These are phyloP conservation scores for Dictyostelium purpureum DNA, from an alignment of 78 protist genomes.

Conservation along the genomic window DNA sequence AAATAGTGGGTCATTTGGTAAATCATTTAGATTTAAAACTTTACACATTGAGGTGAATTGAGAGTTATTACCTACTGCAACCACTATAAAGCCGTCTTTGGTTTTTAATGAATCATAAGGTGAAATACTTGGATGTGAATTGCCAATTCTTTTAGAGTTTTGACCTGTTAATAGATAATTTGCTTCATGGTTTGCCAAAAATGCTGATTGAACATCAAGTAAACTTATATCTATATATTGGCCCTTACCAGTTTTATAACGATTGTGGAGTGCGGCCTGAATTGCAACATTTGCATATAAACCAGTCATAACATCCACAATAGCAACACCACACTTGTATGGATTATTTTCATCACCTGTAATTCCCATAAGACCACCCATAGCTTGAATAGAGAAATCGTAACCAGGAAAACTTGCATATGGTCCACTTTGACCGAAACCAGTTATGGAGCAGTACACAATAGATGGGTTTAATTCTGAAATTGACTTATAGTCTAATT, in stretches of 20 bases:
- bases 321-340: constrained; percentile 75
- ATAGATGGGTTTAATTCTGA: constrained; percentile 26
- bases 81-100: constrained; percentile 48
- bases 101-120: constrained; percentile 61
- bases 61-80: constrained; percentile 68
- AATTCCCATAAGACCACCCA: constrained; percentile 82
- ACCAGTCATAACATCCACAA: constrained; percentile 82
- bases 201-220: constrained; percentile 63
- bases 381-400: constrained; percentile 61
- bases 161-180: constrained; percentile 47
- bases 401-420: constrained; percentile 53
- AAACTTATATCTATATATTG: constrained; percentile 67
- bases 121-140: constrained; percentile 75
- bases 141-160: constrained; percentile 58
- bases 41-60: constrained; percentile 57
- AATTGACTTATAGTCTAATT: constrained; percentile 40
- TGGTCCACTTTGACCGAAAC: constrained; percentile 76
- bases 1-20: neutral
- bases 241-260: neutral
- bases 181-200: constrained; percentile 37
- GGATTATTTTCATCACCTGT: constrained; percentile 67
- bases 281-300: constrained; percentile 71
- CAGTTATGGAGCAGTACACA: constrained; percentile 70
- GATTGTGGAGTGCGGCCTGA: constrained; percentile 64
- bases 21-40: neutral